phyloP scores from a whole-genome alignment of 176 grass and related monocot genomes.

The Saccharum officinarum region DNA sequence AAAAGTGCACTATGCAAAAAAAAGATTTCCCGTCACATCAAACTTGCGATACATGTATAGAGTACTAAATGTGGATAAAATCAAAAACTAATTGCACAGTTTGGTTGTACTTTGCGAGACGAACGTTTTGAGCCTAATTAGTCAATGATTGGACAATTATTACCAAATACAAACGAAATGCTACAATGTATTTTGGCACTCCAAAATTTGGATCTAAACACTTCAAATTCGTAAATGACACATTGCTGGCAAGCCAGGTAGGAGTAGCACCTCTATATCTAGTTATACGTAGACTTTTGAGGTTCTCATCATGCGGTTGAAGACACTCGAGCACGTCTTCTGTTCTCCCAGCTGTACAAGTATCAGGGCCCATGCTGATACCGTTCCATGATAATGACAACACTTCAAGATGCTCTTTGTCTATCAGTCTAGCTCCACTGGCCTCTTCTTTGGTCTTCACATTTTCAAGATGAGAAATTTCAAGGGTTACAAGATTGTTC shows the following conservation, averaged over 20 bases:
- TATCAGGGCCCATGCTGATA: background rate
- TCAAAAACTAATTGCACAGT: no score
- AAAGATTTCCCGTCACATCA: no score
- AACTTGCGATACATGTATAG: no score
- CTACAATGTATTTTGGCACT: no score
- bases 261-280: constrained; percentile 1
- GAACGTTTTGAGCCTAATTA: no score
- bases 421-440: background rate
- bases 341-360: background rate
- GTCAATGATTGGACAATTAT: no score
- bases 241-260: background rate
- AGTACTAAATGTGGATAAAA: no score
- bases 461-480: constrained; percentile 16
- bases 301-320: background rate
- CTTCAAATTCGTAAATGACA: no score
- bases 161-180: no score
- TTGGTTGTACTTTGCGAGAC: no score
- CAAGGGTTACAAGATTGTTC: background rate
- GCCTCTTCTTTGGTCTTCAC: background rate
- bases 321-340: constrained; percentile 39
- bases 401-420: background rate
- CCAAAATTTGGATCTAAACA: no score
- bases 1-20: no score
- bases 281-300: background rate
- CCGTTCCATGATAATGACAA: background rate